A percentile compares a stretch with the other conserved stretches of the same genome.
These are phyloP conservation scores for Alternaria longipes DNA, from an alignment of 2,329 filamentous ascomycete genomes.

Conservation along the genomic window DNA sequence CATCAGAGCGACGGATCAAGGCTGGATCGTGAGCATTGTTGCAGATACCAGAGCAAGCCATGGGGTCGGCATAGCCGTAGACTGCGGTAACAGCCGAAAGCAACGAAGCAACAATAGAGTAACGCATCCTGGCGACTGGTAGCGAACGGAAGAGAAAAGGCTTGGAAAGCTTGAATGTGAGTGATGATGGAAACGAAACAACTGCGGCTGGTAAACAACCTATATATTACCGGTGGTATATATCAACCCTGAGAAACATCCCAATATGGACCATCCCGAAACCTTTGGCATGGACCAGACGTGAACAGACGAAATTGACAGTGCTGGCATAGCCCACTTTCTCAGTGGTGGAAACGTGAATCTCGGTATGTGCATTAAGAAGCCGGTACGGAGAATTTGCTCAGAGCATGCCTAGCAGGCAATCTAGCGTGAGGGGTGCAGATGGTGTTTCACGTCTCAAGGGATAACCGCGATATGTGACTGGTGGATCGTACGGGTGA, in stretches of 20 bases:
- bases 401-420: not conserved
- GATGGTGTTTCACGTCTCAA: slow-evolving; percentile 8
- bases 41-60: slow-evolving; percentile 54
- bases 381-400: slow-evolving; percentile 17
- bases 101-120: slow-evolving; percentile 27
- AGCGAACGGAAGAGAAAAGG: not conserved
- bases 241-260: not conserved
- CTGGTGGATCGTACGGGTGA: slow-evolving; percentile 5
- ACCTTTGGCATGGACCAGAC: not conserved
- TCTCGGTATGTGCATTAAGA: slow-evolving; percentile 1
- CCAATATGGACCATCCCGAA: not conserved
- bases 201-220: not conserved
- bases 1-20: slow-evolving; percentile 59
- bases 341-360: slow-evolving; percentile 15
- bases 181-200: not conserved
- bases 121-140: slow-evolving; percentile 26
- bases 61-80: slow-evolving; percentile 52
- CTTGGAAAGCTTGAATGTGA: not conserved
- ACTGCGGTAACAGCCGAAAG: slow-evolving; percentile 28
- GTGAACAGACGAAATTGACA: slow-evolving; percentile 7
- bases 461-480: slow-evolving; percentile 1
- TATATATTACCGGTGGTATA: slow-evolving; percentile 6
- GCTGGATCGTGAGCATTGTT: slow-evolving; percentile 60
- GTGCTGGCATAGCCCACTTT: not conserved
- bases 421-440: slow-evolving; percentile 11